phyloP scores from a whole-genome alignment of 2,329 filamentous ascomycete genomes.

The Thermoascus crustaceus region DNA sequence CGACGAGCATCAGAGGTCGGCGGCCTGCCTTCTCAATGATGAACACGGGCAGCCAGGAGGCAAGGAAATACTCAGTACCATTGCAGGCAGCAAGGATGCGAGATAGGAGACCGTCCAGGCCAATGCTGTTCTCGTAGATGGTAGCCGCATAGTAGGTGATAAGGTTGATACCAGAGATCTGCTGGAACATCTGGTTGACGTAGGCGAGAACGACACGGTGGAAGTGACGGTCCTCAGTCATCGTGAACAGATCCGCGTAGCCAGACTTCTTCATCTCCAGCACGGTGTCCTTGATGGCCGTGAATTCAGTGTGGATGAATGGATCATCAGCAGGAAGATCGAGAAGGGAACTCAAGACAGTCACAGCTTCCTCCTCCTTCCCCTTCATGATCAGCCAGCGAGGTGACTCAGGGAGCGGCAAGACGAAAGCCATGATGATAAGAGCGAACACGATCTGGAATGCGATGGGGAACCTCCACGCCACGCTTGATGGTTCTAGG shows the following conservation, averaged over 20 bases:
- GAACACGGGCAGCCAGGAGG: slow-evolving; percentile 43
- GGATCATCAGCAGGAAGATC: slow-evolving; percentile 40
- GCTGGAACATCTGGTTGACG: slow-evolving; percentile 50
- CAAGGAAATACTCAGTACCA: slow-evolving; percentile 47
- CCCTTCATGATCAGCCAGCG: slow-evolving; percentile 52
- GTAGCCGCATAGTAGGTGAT: slow-evolving; percentile 40
- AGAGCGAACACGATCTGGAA: slow-evolving; percentile 51
- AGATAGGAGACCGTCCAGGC: slow-evolving; percentile 32
- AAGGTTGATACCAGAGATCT: slow-evolving; percentile 39
- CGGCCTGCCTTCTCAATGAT: slow-evolving; percentile 46
- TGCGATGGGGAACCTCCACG: slow-evolving; percentile 50
- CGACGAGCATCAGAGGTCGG: slow-evolving; percentile 63
- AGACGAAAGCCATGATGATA: slow-evolving; percentile 42
- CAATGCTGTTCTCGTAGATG: slow-evolving; percentile 36
- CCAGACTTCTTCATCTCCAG: slow-evolving; percentile 44
- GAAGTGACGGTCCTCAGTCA: slow-evolving; percentile 48
- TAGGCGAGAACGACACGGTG: slow-evolving; percentile 50
- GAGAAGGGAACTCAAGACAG: slow-evolving; percentile 40
- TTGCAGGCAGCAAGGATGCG: slow-evolving; percentile 47
- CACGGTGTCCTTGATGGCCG: slow-evolving; percentile 47
- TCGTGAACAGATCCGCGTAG: slow-evolving; percentile 52
- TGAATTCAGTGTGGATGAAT: slow-evolving; percentile 40
- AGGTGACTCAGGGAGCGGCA: slow-evolving; percentile 49
- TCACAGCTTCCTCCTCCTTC: slow-evolving; percentile 43
- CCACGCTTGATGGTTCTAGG: slow-evolving; percentile 39